Percentiles rank a stretch among this genome's conserved stretches.
These are phyloP conservation scores for Tetracentron sinense DNA, from an alignment of 164 flowering plant species.

Conservation along the genomic window DNA sequence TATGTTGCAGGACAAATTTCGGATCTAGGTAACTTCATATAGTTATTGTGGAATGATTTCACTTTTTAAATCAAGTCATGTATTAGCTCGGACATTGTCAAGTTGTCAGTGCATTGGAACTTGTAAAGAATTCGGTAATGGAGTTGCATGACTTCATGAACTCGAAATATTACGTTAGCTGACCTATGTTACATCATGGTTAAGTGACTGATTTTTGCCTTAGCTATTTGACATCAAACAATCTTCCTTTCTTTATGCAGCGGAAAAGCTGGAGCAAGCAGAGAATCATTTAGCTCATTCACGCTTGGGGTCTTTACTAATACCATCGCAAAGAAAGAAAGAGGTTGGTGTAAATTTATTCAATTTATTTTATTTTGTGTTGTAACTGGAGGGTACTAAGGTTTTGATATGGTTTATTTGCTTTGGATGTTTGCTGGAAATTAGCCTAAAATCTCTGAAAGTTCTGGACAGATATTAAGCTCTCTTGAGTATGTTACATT, in stretches of 20 bases:
- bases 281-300: conserved; percentile 88
- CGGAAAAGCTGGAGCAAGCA: conserved; percentile 98
- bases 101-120: not conserved
- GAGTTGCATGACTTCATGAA: not conserved
- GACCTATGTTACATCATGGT: not conserved
- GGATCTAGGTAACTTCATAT: conserved; percentile 75
- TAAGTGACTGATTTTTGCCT: not conserved
- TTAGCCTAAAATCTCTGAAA: too few species aligned
- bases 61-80: not conserved
- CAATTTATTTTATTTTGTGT: not conserved
- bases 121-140: not conserved
- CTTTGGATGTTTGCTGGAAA: too few species aligned
- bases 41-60: not conserved
- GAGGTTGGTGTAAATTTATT: conserved; percentile 50
- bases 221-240: not conserved
- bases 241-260: conserved; percentile 37
- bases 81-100: not conserved
- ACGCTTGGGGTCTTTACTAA: conserved; percentile 67
- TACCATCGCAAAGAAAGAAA: conserved; percentile 77
- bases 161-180: not conserved
- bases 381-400: too few species aligned
- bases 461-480: too few species aligned
- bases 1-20: conserved; percentile 99
- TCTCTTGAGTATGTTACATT: too few species aligned
- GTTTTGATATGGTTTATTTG: too few species aligned